These are phyloP conservation scores for Aspergillus carlsbadensis DNA, from an alignment of 495 filamentous ascomycete species.

Conservation along the genomic window DNA sequence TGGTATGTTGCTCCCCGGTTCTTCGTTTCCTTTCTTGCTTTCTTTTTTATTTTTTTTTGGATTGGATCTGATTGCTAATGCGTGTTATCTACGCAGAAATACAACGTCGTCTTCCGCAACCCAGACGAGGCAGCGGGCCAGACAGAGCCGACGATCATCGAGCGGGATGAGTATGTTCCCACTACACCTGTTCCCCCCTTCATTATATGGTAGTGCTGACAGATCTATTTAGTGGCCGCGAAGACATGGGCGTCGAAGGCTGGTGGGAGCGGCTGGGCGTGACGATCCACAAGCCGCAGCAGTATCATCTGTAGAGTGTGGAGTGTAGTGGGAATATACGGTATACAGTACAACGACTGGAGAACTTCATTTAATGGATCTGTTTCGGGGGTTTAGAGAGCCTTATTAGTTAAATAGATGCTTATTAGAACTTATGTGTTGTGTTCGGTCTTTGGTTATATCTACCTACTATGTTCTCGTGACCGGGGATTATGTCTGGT, in stretches of 20 bases:
- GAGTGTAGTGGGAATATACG: no score
- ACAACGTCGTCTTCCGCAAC: slow-evolving; percentile 51
- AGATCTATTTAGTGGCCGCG: slow-evolving; percentile 36
- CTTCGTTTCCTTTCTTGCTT: no score
- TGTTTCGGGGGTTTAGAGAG: no score
- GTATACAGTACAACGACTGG: no score
- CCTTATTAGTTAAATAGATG: no score
- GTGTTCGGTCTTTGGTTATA: no score
- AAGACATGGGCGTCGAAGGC: slow-evolving; percentile 50
- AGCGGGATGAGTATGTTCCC: slow-evolving; percentile 45
- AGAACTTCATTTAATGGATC: no score
- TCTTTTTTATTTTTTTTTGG: neutral
- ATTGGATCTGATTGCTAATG: neutral
- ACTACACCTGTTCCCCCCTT: neutral
- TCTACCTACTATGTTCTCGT: no score
- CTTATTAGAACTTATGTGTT: no score
- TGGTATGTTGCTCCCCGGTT: slow-evolving; percentile 41
- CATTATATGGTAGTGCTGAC: slow-evolving; percentile 1
- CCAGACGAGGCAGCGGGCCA: slow-evolving; percentile 42
- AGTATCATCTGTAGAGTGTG: slow-evolving; percentile 34
- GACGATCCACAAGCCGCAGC: slow-evolving; percentile 24
- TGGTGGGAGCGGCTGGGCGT: slow-evolving; percentile 46
- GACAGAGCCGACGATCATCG: slow-evolving; percentile 43
- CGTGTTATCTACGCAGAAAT: slow-evolving; percentile 30
- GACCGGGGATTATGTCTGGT: no score